Percentiles rank a stretch among this genome's conserved stretches.
Conservation (phyloP, 192 early-diverging fungal genomes). For the Geranomyces variabilis region DNA sequence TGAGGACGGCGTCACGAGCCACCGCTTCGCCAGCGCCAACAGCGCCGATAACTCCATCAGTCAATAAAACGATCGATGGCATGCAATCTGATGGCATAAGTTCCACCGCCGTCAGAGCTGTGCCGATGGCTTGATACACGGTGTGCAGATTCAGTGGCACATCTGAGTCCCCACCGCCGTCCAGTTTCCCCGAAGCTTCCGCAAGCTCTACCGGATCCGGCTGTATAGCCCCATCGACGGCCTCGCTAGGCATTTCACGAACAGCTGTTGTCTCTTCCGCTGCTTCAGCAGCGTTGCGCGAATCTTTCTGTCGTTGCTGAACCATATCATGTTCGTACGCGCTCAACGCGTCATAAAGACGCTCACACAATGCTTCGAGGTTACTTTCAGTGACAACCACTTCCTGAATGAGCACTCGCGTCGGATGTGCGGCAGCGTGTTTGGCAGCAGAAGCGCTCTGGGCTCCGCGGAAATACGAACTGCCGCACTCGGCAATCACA, state of each 20-base stretch:
- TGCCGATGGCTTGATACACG: constrained; percentile 37
- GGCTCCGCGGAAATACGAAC: constrained; percentile 33
- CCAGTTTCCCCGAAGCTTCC: constrained; percentile 4
- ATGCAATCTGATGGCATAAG: constrained; percentile 43
- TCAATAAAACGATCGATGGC: constrained; percentile 49
- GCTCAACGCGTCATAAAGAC: constrained; percentile 47
- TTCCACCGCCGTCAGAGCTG: constrained; percentile 44
- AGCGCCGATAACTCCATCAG: constrained; percentile 50
- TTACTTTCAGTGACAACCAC: constrained; percentile 43
- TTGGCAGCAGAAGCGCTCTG: constrained; percentile 34
- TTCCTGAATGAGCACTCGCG: constrained; percentile 52
- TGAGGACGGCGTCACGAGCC: constrained; percentile 40
- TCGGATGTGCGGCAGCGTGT: constrained; percentile 36
- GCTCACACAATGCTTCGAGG: constrained; percentile 40
- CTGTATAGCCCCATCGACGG: background rate
- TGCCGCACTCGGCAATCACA: constrained; percentile 51
- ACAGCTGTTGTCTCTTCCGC: constrained; percentile 4
- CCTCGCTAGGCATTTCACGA: background rate
- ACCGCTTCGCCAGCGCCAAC: constrained; percentile 37
- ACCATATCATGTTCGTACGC: constrained; percentile 52
- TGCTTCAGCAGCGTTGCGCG: background rate
- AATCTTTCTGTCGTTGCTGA: constrained; percentile 27
- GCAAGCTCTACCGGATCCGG: background rate
- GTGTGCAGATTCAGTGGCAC: background rate
- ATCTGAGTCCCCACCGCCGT: background rate